Base-by-base conservation (phyloP, 2,329 filamentous ascomycete species). In the Akanthomyces dipterigenus region DNA sequence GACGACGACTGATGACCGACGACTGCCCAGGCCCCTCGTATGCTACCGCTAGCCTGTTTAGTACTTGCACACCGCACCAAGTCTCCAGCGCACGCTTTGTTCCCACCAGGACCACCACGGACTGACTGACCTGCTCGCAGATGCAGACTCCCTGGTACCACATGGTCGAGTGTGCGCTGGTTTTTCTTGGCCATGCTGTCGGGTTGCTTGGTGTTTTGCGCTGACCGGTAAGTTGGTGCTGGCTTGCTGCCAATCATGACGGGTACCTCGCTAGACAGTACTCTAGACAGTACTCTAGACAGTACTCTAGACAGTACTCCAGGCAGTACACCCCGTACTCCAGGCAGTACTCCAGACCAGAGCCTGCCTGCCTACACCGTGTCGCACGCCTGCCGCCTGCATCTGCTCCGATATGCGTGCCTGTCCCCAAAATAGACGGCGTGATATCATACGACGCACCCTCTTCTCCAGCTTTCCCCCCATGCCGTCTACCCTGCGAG, bases 51-150 rank as follows among this genome's bases (percentile, higher is more conserved):
- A 60, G 28, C 57, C 57, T 7, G 26, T 36, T 60, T 46, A 45
- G 57, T 53, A 60, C 57, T 60, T 60, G 46, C 57, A 60, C 57
- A 26, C 57, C 57, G 48, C 57, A 42, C 48, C 55, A 14, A 14
- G 26, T 34, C 45, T 16, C 22, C 24, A 40, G 20, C 40, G 5
- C 20, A 36, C 11, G 11, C 36, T 38, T 38, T 14, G 14, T 38
- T 16, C 36, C 36, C 31, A 31, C 5, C 31, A 31, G 31, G n/a
- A 34, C 31, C 31, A 34, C 7, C 11, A 8, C 4, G 4, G 28
- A 31, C 5, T 31, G 31, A 24, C 11, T 55, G 38, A 34, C 26
- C 53, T 34, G 26, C 53, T 42, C 14, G 24, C 38, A 38, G 53
- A 43, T 22, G 24, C 34, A 55, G 38, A 31, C 18, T 26, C 24